Evolutionary conservation across 768 basidiomycete species (phyloP).

Genomic region (Infundibulicybe gibba): DNA sequence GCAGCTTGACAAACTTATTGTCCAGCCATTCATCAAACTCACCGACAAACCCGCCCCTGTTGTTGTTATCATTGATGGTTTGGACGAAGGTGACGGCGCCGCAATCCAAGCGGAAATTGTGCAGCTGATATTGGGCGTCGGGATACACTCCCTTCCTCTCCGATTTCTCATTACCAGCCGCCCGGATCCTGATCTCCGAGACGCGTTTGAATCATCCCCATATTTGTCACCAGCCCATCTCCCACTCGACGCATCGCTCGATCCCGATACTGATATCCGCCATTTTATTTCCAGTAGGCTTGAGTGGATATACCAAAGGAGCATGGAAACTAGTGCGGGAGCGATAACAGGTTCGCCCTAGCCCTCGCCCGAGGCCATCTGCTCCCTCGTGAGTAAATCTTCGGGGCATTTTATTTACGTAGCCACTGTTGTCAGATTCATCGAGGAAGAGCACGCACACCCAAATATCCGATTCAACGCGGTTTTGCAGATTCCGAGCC

Average conservation of each 20-base stretch:
- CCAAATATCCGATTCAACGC: constrained; percentile 3
- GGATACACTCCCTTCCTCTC: too few species aligned
- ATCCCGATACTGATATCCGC: constrained; percentile 3
- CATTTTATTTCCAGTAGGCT: constrained; percentile 3
- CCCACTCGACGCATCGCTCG: constrained; percentile 3
- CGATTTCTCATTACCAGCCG: constrained; percentile 6
- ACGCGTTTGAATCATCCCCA: constrained; percentile 3
- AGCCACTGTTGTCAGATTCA: constrained; percentile 7
- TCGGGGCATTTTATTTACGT: too few species aligned
- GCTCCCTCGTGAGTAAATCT: constrained; percentile 4
- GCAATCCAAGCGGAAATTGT: too few species aligned
- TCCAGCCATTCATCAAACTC: constrained; percentile 2
- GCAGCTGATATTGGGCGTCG: constrained; percentile 4
- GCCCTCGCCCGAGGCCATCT: constrained; percentile 1
- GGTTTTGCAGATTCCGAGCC: not conserved
- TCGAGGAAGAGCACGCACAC: constrained; percentile 6
- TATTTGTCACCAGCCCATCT: constrained; percentile 3
- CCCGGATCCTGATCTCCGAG: constrained; percentile 5
- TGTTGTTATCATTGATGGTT: too few species aligned
- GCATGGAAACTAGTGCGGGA: too few species aligned
- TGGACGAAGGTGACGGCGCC: too few species aligned
- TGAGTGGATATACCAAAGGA: not conserved
- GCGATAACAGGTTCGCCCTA: constrained; percentile 2
- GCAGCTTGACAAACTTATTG: too few species aligned
- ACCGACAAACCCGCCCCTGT: too few species aligned